phyloP scores from a whole-genome alignment of 257 asterid species.

The Solanum appendiculatum region DNA sequence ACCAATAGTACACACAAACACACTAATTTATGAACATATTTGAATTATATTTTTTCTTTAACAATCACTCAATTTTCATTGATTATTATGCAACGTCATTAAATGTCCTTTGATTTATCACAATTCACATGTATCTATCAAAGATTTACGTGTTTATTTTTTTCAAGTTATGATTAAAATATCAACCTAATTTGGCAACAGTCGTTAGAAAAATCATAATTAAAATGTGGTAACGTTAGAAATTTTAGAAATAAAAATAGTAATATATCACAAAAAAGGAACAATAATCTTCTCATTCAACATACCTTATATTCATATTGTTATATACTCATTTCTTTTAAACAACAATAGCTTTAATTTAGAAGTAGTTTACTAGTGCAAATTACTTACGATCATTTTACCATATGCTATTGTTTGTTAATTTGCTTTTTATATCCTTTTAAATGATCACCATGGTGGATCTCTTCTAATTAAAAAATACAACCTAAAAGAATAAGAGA shows the following conservation, averaged over 20 bases:
- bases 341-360: too few species aligned
- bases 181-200: not conserved
- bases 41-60: not conserved
- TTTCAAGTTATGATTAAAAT: not conserved
- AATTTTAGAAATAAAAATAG: not conserved
- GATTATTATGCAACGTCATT: not conserved
- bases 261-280: not conserved
- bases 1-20: not conserved
- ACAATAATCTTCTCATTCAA: not conserved
- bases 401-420: too few species aligned
- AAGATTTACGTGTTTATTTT: not conserved
- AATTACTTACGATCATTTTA: too few species aligned
- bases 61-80: not conserved
- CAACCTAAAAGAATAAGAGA: too few species aligned
- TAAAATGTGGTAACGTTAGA: not conserved
- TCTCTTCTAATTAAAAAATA: too few species aligned
- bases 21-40: not conserved
- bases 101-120: not conserved
- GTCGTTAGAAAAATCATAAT: not conserved
- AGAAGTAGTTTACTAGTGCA: too few species aligned
- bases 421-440: too few species aligned
- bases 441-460: too few species aligned
- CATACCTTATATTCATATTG: too few species aligned
- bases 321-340: too few species aligned
- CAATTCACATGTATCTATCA: not conserved